Percentiles rank a stretch among this genome's conserved stretches.
Evolutionary conservation across 352 stramenopile genomes (phyloP).

Genomic region (Pythium rhizo-oryzae): DNA sequence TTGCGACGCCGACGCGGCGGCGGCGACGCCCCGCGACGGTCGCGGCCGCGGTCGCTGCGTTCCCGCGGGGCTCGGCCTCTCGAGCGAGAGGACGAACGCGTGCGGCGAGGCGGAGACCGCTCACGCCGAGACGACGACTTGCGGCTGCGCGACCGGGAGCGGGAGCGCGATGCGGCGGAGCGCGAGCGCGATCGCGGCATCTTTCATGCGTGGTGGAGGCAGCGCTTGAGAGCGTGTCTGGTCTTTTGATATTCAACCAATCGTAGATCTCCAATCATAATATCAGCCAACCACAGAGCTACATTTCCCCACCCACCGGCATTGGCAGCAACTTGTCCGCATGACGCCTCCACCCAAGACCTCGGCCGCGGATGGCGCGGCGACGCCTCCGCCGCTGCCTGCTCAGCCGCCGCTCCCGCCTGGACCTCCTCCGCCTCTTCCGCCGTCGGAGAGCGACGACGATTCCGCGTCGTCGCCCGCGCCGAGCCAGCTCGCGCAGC

Average conservation of each 20-base stretch:
- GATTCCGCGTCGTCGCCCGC: no score
- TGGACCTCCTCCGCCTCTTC: background rate
- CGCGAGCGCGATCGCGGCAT: slow-evolving; percentile 9
- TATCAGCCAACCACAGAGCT: background rate
- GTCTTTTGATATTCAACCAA: slow-evolving; percentile 3
- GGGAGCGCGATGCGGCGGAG: slow-evolving; percentile 1
- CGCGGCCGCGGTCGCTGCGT: background rate
- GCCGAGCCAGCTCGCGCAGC: slow-evolving; percentile 8
- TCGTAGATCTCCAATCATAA: background rate
- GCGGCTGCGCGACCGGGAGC: slow-evolving; percentile 3
- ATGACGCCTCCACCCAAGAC: background rate
- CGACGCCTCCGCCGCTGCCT: background rate
- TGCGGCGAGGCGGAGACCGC: background rate
- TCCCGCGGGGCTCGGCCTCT: background rate
- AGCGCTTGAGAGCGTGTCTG: background rate
- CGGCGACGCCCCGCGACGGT: background rate
- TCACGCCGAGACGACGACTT: background rate
- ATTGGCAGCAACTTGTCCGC: background rate
- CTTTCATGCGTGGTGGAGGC: background rate
- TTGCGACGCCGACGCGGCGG: background rate
- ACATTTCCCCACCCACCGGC: background rate
- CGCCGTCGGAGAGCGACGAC: background rate
- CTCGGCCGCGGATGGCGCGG: background rate
- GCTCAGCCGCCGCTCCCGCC: background rate
- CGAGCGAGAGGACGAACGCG: background rate